Base-by-base conservation (phyloP, 106 monocot species). In the Hemerocallis citrina region DNA sequence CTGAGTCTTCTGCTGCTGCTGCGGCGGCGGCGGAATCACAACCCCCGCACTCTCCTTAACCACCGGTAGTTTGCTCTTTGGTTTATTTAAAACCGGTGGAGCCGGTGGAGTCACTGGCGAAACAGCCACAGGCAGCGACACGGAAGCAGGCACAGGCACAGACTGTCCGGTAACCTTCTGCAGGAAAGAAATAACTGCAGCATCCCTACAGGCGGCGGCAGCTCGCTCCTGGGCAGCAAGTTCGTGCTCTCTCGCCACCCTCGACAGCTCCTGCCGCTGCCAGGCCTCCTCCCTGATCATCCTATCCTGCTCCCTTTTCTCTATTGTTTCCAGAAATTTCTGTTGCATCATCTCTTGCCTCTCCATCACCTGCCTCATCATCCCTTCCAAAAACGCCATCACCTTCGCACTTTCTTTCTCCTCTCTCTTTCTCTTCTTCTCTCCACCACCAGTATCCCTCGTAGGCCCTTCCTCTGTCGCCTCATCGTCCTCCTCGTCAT, bases 231-330 rank as follows among this genome's bases (percentile, higher is more conserved):
- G 69, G 9, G 86, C 70, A 11, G 75, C 57, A 32, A 72, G 57
- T 52, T 92, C 86, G 17, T 76, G 80, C 70, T 92, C 86, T 10
- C 75, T 70, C 13, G 65, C 20, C 35, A 86, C 57, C 39, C 86
- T 45, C 20, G 77, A 55, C 73, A 83, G 80, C 70, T 86, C 92
- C 78, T 92, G 83, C 56, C 86, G 51, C 70, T 67, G 68, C 92
- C 92, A 92, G 12, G 83, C 92, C 60, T 92, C 92, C 64, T 92
- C 92, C 21, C 86, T 19, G 8, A 73, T 70, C 77, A 75, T 78
- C 70, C 86, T 30, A 19, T 83, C 83, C 57, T 80, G 72, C 62
- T 92, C 86, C 35, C 86, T 45, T 64, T 72, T 77, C 80, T 92
- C 91, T 21, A 92, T 75, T 10, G 75, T 57, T 41, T 92, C 91